Conservation (phyloP, 2,329 filamentous ascomycete genomes). For the Fusarium proliferatum region DNA sequence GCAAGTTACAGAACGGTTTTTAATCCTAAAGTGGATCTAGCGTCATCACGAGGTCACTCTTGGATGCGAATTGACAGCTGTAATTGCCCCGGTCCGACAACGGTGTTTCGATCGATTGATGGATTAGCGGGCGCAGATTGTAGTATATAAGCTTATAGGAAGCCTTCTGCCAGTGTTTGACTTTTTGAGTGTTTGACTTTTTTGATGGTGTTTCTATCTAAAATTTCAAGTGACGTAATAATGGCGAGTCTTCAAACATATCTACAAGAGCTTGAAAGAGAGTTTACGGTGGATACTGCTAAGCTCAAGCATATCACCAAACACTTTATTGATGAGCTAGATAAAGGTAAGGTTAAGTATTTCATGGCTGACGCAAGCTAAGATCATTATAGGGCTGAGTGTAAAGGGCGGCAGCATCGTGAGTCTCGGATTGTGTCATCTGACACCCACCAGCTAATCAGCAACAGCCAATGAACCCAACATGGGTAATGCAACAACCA, state of each 20-base stretch:
- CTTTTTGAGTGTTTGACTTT: too few relatives aligned
- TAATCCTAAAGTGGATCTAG: neutral
- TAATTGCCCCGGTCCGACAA: neutral
- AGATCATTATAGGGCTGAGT: neutral
- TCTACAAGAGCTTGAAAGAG: neutral
- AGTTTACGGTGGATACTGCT: conserved; percentile 1
- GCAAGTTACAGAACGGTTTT: neutral
- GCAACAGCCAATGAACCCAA: conserved; percentile 14
- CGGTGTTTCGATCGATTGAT: neutral
- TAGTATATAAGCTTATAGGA: neutral
- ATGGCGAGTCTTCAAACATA: neutral
- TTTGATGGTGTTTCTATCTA: rapidly evolving
- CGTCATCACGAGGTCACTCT: neutral
- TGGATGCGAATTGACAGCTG: neutral
- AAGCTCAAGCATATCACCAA: conserved; percentile 12
- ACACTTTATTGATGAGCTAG: conserved; percentile 1
- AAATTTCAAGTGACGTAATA: rapidly evolving
- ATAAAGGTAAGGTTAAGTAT: neutral
- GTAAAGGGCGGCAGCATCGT: neutral
- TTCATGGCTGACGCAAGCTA: neutral
- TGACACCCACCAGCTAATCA: too few relatives aligned
- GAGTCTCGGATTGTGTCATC: too few relatives aligned
- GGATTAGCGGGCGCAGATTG: too few relatives aligned
- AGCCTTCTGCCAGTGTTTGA: neutral
- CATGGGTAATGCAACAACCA: conserved; percentile 15